phyloP scores from a whole-genome alignment of 768 basidiomycete genomes.

The Trametes cubensis region DNA sequence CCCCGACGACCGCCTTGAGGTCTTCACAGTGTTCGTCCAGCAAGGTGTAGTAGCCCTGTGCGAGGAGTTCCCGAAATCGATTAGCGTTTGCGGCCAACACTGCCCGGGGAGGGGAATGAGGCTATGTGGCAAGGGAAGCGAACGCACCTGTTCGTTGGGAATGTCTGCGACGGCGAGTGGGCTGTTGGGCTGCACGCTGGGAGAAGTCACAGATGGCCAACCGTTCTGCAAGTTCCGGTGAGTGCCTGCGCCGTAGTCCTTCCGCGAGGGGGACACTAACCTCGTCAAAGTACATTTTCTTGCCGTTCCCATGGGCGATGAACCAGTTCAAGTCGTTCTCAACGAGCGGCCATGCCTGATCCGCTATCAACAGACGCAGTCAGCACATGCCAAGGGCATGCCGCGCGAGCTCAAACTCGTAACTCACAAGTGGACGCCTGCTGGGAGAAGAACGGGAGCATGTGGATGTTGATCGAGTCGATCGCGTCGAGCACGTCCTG shows the following conservation, averaged over 20 bases:
- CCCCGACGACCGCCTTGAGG: conserved; percentile 59
- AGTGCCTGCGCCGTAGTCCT: neutral
- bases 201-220: conserved; percentile 70
- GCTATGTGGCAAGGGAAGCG: neutral
- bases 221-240: conserved; percentile 54
- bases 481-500: conserved; percentile 33
- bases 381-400: conserved; percentile 6
- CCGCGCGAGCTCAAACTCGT: conserved; percentile 34
- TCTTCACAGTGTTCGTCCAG: conserved; percentile 65
- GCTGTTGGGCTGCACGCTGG: conserved; percentile 67
- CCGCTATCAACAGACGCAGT: conserved; percentile 40
- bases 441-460: conserved; percentile 34
- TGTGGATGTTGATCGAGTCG: conserved; percentile 32
- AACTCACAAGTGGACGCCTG: conserved; percentile 58
- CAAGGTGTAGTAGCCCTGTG: conserved; percentile 61
- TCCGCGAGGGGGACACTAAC: conserved; percentile 36
- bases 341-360: conserved; percentile 65
- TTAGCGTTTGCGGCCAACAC: neutral
- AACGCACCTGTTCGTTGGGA: conserved; percentile 59
- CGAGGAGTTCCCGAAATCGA: neutral
- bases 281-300: conserved; percentile 78
- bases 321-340: conserved; percentile 66
- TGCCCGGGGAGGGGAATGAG: neutral
- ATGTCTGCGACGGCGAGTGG: conserved; percentile 60
- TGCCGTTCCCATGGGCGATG: conserved; percentile 58